Evolutionary conservation across 257 asterid species (phyloP), one percentile per base, ranked within the genome.

Genomic region (Fraxinus excelsior): DNA sequence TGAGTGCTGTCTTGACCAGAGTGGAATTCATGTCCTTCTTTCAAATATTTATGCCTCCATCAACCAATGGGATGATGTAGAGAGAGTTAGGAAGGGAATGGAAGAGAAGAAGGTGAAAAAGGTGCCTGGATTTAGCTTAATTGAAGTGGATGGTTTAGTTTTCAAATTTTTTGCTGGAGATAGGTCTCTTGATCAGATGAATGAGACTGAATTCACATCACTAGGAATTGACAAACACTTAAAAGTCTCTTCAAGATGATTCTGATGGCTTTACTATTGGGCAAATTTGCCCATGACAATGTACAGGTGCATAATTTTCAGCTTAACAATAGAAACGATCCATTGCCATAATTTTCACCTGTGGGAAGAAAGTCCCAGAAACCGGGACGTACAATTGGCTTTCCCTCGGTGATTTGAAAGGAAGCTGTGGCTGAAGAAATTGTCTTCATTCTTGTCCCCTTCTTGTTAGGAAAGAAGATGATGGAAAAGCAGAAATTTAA

Each of bases 61-160:
- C 58, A 67, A 82, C n/a, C 82, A 72, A 66, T 88, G 95, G 95
- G 86, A 86, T 19, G 81, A 84, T 34, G 95, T 81, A 79, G 84
- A 85, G 87, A 79, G 73, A 67, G 85, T 85, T 21, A 71, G 95
- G 70, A 75, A 77, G 82, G 82, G 72, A 69, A 90, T 90, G 94
- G 80, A 75, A 16, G 87, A 82, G 60, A 79, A 72, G 65, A 76
- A 69, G 58, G 85, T 88, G 77, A 82, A 80, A 56, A 88, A 83
- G 84, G 86, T 84, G 70, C 80, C 86, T n/a, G 95, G 91, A 49
- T 81, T 86, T 74, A 88, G 92, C 83, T 64, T 82, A 69, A 84
- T 86, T 70, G 87, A 83, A 75, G 70, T 86, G 53, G 75, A 80
- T 35, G 86, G 81, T 13, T 23, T 23, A 64, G 82, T 72, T 32